A percentile compares a stretch with the other conserved stretches of the same genome.
phyloP scores from a whole-genome alignment of 2,329 filamentous ascomycete genomes.

The Arthrobotrys iridis region DNA sequence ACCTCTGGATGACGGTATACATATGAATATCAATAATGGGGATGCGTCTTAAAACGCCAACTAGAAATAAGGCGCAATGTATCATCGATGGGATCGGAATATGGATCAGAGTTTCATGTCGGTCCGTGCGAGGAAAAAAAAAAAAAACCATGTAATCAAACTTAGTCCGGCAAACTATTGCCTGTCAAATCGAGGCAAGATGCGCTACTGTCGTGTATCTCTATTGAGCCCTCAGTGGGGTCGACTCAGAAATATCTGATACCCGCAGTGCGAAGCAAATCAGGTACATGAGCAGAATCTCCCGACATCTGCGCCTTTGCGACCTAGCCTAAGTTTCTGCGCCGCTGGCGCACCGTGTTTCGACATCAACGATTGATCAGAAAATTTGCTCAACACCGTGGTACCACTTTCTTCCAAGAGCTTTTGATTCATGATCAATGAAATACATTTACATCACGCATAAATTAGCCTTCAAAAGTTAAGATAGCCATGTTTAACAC shows the following conservation, averaged over 20 bases:
- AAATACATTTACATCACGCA: not conserved
- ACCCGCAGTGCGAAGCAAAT: not conserved
- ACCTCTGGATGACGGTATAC: not conserved
- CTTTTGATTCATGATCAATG: not conserved
- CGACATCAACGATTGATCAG: constrained; percentile 7
- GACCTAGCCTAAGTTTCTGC: not conserved
- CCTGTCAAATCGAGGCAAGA: constrained; percentile 18
- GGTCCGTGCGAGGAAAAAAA: constrained; percentile 45
- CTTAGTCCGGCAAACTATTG: constrained; percentile 1
- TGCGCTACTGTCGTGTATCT: constrained; percentile 5
- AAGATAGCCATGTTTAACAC: not conserved
- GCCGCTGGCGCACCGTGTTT: not conserved
- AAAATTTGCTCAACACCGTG: constrained; percentile 4
- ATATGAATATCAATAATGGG: not conserved
- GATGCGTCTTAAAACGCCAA: not conserved
- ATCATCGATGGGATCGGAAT: not conserved
- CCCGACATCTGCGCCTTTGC: not conserved
- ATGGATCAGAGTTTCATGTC: constrained; percentile 20
- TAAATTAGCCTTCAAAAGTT: not conserved
- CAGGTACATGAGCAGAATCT: not conserved
- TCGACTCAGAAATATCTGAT: not conserved
- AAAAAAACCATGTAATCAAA: constrained; percentile 12
- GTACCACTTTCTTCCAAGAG: not conserved
- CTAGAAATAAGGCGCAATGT: not conserved
- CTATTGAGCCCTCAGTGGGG: not conserved